Evolutionary conservation across 768 basidiomycete genomes (phyloP).

Genomic region (Panaeolus cyanescens): DNA sequence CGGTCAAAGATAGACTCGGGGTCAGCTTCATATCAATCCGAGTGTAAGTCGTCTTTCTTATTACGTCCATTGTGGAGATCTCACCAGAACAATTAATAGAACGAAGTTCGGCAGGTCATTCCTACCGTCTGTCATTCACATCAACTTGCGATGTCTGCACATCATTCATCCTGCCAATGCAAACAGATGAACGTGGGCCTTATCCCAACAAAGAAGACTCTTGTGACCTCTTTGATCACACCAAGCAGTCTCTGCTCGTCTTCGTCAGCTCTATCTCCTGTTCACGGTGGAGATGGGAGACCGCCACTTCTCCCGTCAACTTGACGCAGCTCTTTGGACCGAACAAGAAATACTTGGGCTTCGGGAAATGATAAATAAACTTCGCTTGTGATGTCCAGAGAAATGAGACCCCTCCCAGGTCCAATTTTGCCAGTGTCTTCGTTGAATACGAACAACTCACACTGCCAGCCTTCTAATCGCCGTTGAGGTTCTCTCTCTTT

Average conservation of each 20-base stretch:
- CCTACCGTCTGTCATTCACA: neutral
- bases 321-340: neutral
- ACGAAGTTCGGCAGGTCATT: neutral
- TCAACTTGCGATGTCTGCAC: neutral
- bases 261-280: constrained; percentile 2
- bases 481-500: neutral
- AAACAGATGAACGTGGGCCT: neutral
- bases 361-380: neutral
- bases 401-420: neutral
- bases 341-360: neutral
- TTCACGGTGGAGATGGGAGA: neutral
- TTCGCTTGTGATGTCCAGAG: neutral
- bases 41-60: too few relatives aligned
- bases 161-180: neutral
- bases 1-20: too few relatives aligned
- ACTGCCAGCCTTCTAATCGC: neutral
- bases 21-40: too few relatives aligned
- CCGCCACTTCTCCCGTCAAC: neutral
- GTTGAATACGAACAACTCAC: neutral
- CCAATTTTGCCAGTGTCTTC: neutral
- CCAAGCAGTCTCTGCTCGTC: neutral
- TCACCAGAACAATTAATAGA: neutral
- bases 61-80: neutral
- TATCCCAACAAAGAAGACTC: neutral
- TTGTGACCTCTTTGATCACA: neutral